A percentile compares a stretch with the other conserved stretches of the same genome.
phyloP scores from a whole-genome alignment of 2,329 filamentous ascomycete genomes.

The Colletotrichum caudatum region DNA sequence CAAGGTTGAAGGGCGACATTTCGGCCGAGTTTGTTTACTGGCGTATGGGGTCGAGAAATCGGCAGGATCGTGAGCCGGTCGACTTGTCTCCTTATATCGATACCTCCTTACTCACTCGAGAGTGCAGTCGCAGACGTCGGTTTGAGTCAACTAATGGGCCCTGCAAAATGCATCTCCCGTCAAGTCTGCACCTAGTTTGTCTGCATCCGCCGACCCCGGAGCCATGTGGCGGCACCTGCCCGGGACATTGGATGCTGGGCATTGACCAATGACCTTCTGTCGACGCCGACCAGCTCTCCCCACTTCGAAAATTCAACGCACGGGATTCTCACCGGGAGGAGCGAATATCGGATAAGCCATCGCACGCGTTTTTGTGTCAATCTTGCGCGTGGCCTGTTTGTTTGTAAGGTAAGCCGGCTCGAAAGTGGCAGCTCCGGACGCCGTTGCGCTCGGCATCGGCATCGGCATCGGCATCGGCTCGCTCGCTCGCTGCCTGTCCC shows the following conservation, averaged over 20 bases:
- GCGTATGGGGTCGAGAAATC: background rate
- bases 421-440: slow-evolving; percentile 3
- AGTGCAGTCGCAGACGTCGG: background rate
- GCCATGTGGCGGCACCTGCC: slow-evolving; percentile 13
- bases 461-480: slow-evolving; percentile 28
- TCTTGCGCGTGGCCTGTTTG: background rate
- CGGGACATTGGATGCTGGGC: background rate
- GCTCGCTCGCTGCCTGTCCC: background rate
- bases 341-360: background rate
- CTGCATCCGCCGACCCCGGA: slow-evolving; percentile 21
- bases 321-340: background rate
- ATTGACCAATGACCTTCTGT: background rate
- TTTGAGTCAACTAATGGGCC: slow-evolving; percentile 20
- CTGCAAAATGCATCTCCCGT: slow-evolving; percentile 19
- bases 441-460: slow-evolving; percentile 17
- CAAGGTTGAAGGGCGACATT: slow-evolving; percentile 77
- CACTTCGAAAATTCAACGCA: background rate
- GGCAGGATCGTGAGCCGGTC: background rate
- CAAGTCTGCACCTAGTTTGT: background rate
- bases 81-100: slow-evolving; percentile 26
- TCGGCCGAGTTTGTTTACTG: background rate
- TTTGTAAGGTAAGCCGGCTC: slow-evolving; percentile 12
- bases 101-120: background rate
- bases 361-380: background rate
- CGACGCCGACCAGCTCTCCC: background rate